Percentiles rank a stretch among this genome's conserved stretches.
Evolutionary conservation across 805 yeast species (phyloP).

Genomic region (Metschnikowia chrysomelidarum): DNA sequence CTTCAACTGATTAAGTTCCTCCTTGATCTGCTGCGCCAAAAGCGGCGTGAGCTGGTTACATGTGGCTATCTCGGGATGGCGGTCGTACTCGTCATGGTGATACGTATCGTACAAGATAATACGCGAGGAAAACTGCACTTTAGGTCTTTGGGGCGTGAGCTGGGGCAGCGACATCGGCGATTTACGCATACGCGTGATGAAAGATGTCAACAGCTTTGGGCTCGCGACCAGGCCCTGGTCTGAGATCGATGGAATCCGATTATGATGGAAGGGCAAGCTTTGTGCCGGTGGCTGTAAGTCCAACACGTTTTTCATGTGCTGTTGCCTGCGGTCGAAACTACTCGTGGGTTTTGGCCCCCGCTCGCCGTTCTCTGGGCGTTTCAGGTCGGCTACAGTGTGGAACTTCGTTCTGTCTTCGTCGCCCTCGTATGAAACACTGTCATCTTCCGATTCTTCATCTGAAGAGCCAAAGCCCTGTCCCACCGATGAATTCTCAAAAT

Average conservation of each 20-base stretch:
- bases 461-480: conserved; percentile 39
- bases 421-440: conserved; percentile 5
- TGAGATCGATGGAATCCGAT: conserved; percentile 30
- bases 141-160: conserved; percentile 12
- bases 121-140: conserved; percentile 72
- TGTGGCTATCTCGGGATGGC: conserved; percentile 90
- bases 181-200: conserved; percentile 29
- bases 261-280: conserved; percentile 28
- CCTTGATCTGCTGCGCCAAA: conserved; percentile 80
- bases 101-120: conserved; percentile 85
- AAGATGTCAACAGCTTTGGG: conserved; percentile 33
- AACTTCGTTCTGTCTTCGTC: conserved; percentile 1
- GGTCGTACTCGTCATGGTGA: conserved; percentile 79
- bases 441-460: conserved; percentile 21
- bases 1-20: conserved; percentile 79
- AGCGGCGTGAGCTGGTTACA: conserved; percentile 88
- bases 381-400: background rate
- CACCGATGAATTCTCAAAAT: conserved; percentile 27
- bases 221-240: conserved; percentile 26
- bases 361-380: background rate
- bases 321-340: conserved; percentile 14
- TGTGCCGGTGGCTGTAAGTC: conserved; percentile 19
- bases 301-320: conserved; percentile 15
- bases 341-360: conserved; percentile 6
- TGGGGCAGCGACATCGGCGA: conserved; percentile 16